Evolutionary conservation across 2,329 filamentous ascomycete species (phyloP), one percentile per base, ranked within the genome.

Genomic region (Arthrobotrys megalospora): DNA sequence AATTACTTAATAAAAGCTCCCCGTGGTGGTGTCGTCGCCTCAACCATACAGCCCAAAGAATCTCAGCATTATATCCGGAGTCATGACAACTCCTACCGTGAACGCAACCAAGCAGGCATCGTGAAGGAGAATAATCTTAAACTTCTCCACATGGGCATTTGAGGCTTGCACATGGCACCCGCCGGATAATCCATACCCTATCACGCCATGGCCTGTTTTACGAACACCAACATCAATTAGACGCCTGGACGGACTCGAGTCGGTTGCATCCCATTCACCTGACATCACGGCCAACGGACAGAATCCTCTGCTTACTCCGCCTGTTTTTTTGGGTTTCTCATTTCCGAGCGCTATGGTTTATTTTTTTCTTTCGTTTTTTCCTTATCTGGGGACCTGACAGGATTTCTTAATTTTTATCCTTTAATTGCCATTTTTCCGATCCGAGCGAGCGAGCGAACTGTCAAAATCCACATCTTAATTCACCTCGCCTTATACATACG

Each of bases 121-220:
- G 32, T 66, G 58, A 62, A 69, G 65, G 66, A 76, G 71, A 69
- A 77, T 77, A 77, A 77, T 77, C 66, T 77, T 70, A 77, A 70
- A 76, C 69, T 77, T 77, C 72, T 77, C 72, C 72, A 77, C 72
- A 77, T 66, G 72, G 58, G 48, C 65, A 68, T 69, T 70, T 77
- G 72, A 69, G 72, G 65, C 66, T 70, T 69, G 72, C 72, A 77
- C 72, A 69, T 77, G 72, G 72, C 58, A 64, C 50, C 52, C 65
- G 65, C 48, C 50, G 58, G 65, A 69, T 60, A 58, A 76, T 70
- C 58, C 60, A 45, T 70, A 63, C 65, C 55, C 55, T 70, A 77
- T 77, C 72, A 77, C 72, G 65, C 72, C 65, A 77, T 77, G 58
- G 58, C 58, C 47, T 47, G 34, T 48, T 55, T 77, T 64, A 77